A percentile compares a stretch with the other conserved stretches of the same genome.
Conservation (phyloP, 345 rosid species). For the Zanthoxylum bungeanum region DNA sequence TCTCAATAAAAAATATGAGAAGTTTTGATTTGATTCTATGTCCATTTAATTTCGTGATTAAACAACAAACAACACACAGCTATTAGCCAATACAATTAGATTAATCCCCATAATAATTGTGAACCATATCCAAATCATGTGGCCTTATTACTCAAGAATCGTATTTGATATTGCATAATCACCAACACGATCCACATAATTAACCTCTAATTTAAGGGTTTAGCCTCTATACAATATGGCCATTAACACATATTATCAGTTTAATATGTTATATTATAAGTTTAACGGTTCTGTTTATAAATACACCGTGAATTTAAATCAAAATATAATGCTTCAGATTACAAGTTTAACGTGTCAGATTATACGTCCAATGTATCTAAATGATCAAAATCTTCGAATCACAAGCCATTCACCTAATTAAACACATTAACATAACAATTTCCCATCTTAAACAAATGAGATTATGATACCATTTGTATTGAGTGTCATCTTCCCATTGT, state of each 20-base stretch:
- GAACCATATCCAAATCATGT: not conserved
- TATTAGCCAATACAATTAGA: not conserved
- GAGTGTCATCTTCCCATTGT: not conserved
- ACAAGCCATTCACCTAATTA: not conserved
- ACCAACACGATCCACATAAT: not conserved
- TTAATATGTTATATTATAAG: not conserved
- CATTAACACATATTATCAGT: no score
- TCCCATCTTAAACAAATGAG: not conserved
- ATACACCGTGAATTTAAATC: no score
- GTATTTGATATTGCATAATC: no score
- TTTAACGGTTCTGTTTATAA: not conserved
- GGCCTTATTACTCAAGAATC: not conserved
- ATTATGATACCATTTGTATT: not conserved
- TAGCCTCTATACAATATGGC: not conserved
- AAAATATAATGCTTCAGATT: not conserved
- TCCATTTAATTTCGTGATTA: not conserved
- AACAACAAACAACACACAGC: not conserved
- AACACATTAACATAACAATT: not conserved
- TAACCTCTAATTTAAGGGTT: not conserved
- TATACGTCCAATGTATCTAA: not conserved
- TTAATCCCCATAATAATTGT: not conserved
- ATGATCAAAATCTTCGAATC: not conserved
- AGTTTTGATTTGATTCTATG: not conserved
- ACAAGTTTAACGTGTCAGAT: not conserved
- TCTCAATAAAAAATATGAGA: no score